Conservation (phyloP, 2,329 filamentous ascomycete genomes). For the Escovopsis sp. region DNA sequence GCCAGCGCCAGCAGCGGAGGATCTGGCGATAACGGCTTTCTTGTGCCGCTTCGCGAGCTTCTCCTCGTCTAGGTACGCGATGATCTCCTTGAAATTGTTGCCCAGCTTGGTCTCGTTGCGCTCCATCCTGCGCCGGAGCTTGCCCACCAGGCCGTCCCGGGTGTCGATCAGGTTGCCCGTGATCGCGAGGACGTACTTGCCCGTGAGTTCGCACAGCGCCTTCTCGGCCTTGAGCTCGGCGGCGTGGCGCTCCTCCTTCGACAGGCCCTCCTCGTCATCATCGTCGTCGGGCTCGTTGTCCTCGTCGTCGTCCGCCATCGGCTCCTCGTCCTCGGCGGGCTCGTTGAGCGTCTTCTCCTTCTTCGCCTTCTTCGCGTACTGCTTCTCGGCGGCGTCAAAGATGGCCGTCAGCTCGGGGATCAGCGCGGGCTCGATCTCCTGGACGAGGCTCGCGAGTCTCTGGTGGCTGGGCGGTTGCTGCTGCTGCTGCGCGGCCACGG, state of each 20-base stretch:
- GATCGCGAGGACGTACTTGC: constrained; percentile 70
- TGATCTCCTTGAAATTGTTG: constrained; percentile 69
- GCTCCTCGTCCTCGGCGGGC: constrained; percentile 58
- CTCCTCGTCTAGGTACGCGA: constrained; percentile 62
- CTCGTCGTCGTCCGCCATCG: constrained; percentile 46
- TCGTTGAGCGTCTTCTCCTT: constrained; percentile 42
- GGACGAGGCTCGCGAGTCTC: constrained; percentile 34
- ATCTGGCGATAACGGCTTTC: constrained; percentile 15
- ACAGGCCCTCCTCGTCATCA: constrained; percentile 36
- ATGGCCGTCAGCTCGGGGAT: constrained; percentile 59
- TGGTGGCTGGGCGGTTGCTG: constrained; percentile 9
- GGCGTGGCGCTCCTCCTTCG: constrained; percentile 43
- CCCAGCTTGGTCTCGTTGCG: constrained; percentile 72
- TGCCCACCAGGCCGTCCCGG: constrained; percentile 40
- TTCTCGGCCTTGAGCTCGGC: constrained; percentile 66
- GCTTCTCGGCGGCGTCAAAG: constrained; percentile 61
- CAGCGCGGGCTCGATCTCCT: constrained; percentile 47
- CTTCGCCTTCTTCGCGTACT: constrained; percentile 55
- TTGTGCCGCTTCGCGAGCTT: constrained; percentile 34
- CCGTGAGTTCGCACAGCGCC: constrained; percentile 69
- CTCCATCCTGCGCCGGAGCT: constrained; percentile 54
- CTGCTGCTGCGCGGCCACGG: not conserved
- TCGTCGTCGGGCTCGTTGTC: constrained; percentile 34
- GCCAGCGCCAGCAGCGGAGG: not conserved
- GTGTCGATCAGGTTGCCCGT: constrained; percentile 59